Conservation (phyloP, 768 basidiomycete species). For the Hydnomerulius pinastri region DNA sequence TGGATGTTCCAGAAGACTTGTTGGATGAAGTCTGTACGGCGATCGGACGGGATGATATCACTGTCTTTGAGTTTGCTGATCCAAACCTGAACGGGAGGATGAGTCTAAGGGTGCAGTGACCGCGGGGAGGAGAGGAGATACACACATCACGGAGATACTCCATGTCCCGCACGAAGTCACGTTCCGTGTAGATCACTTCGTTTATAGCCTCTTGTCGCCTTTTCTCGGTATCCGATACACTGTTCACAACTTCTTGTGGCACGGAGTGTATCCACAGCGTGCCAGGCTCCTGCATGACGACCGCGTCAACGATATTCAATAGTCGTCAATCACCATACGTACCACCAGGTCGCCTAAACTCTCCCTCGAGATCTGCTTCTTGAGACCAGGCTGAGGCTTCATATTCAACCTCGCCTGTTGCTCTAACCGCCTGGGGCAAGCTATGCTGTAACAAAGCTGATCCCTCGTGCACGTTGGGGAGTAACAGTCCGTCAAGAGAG, state of each 20-base stretch:
- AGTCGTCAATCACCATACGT: conserved; percentile 15
- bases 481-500: conserved; percentile 95
- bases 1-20: conserved; percentile 99
- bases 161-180: conserved; percentile 97
- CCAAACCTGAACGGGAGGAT: conserved; percentile 64
- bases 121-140: conserved; percentile 4
- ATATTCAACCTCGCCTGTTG: conserved; percentile 94
- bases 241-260: conserved; percentile 89
- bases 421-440: conserved; percentile 90
- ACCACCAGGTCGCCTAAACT: conserved; percentile 81
- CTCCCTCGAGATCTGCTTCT: conserved; percentile 80
- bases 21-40: conserved; percentile 82
- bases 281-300: conserved; percentile 63
- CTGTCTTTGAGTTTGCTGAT: conserved; percentile 78
- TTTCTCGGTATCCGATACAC: conserved; percentile 91
- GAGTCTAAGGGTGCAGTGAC: neutral
- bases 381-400: conserved; percentile 88
- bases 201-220: conserved; percentile 98
- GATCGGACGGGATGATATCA: conserved; percentile 72
- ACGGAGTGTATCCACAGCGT: conserved; percentile 97
- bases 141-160: conserved; percentile 95
- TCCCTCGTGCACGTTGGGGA: conserved; percentile 96
- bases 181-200: conserved; percentile 91
- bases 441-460: conserved; percentile 95
- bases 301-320: conserved; percentile 6